Conservation (phyloP, 768 basidiomycete genomes). For the Mycena haematopus region DNA sequence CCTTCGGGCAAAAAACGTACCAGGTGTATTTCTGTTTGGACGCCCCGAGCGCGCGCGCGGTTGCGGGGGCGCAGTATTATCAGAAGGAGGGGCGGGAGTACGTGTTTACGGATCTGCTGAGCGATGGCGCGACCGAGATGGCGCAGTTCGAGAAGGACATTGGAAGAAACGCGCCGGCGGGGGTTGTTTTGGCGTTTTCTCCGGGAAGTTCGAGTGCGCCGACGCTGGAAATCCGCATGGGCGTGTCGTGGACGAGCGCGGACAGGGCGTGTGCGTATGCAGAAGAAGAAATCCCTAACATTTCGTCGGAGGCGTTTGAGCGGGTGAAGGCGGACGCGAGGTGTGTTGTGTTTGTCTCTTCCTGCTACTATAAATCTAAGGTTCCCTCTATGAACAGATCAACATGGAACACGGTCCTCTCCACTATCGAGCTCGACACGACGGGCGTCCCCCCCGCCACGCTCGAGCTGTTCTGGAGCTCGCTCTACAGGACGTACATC, state of each 20-base stretch:
- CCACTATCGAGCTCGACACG: slow-evolving; percentile 20
- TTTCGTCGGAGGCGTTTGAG: slow-evolving; percentile 10
- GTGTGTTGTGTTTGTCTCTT: background rate
- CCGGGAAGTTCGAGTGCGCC: slow-evolving; percentile 17
- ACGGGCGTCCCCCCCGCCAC: slow-evolving; percentile 17
- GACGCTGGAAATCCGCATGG: slow-evolving; percentile 45
- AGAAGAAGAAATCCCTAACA: slow-evolving; percentile 41
- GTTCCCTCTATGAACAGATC: slow-evolving; percentile 7
- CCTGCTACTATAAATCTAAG: too few species aligned
- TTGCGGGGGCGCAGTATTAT: too few species aligned
- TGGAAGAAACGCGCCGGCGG: slow-evolving; percentile 6
- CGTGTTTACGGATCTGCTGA: slow-evolving; percentile 1
- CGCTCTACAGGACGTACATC: slow-evolving; percentile 33
- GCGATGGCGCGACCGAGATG: background rate
- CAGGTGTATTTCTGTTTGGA: slow-evolving; percentile 23
- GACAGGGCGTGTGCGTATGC: slow-evolving; percentile 51
- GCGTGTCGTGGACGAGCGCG: slow-evolving; percentile 48
- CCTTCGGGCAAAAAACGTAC: slow-evolving; percentile 21
- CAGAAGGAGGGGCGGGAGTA: background rate
- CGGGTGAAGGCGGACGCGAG: slow-evolving; percentile 5
- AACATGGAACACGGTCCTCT: slow-evolving; percentile 22
- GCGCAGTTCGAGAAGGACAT: slow-evolving; percentile 4
- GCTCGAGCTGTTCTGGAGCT: slow-evolving; percentile 25
- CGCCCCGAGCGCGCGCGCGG: background rate
- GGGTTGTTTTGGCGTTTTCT: slow-evolving; percentile 29